Base-by-base conservation (phyloP, 805 yeast genomes). In the Zygosaccharomyces bailii region DNA sequence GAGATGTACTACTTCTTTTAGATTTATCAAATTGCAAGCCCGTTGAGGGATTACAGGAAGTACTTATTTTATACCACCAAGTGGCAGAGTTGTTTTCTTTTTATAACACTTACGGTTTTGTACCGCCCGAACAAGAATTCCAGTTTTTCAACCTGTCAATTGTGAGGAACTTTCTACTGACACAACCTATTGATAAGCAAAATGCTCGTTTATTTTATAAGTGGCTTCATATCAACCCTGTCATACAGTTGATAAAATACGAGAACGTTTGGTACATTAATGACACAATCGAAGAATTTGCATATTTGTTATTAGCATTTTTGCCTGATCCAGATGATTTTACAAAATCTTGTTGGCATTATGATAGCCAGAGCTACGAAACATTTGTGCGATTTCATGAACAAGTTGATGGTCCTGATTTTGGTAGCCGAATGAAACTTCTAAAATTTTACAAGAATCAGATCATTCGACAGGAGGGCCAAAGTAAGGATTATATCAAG, bases 41-140 rank as follows among this genome's bases (percentile, higher is more conserved):
- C 10, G 44, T 34, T n/a, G n/a, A n/a, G 2, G 51, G 50, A 11
- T 34, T 34, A n/a, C 45, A 43, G 21, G 78, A 76, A 49, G 50
- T 76, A 1, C 71, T 68, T 35, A 75, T 76, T 23, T 63, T 71
- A 40, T 76, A 76, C 48, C 59, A 72, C 2, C 68, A 67, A n/a
- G 46, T 55, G 3, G 78, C 73, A 45, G 78, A 76, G 44, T 43
- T 72, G 17, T 57, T 63, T 25, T 57, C 59, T 25, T 71, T 75
- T 48, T 62, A 66, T 19, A 56, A 63, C 34, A 65, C 66, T 3
- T 76, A 76, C 53, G 80, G 80, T 1, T 76, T 76, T 49, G 53
- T 72, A 3, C 80, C 80, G 7, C 30, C 48, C 5, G 16, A 33
- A 54, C 61, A 30, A 20, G 39, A 7, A 34, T 35, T 5, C 11